These are phyloP conservation scores for Xylaria sp. DNA, from an alignment of 2,329 filamentous ascomycete genomes.

Conservation along the genomic window DNA sequence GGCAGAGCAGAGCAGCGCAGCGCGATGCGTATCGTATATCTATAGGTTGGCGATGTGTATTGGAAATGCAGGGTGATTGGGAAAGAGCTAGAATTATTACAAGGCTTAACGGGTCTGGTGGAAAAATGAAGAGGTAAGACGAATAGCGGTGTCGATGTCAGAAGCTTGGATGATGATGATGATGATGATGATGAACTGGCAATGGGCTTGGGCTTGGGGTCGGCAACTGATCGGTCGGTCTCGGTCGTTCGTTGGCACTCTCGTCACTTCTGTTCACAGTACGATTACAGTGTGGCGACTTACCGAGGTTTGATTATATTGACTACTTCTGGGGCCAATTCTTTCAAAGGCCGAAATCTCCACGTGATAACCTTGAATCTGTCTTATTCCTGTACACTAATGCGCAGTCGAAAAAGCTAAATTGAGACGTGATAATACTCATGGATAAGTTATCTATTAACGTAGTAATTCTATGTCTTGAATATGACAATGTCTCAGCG, in stretches of 20 bases:
- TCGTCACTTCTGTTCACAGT: neutral
- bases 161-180: slow-evolving; percentile 21
- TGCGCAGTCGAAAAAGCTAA: neutral
- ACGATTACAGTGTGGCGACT: slow-evolving; percentile 5
- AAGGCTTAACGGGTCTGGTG: slow-evolving; percentile 11
- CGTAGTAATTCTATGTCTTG: too few relatives aligned
- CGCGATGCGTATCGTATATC: neutral
- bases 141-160: slow-evolving; percentile 18
- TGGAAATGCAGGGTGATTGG: neutral
- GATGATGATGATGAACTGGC: slow-evolving; percentile 17
- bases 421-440: neutral
- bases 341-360: slow-evolving; percentile 7
- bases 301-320: slow-evolving; percentile 29
- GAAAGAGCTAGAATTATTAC: slow-evolving; percentile 19
- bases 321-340: neutral
- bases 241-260: neutral
- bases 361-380: slow-evolving; percentile 10
- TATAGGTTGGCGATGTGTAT: neutral
- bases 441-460: neutral
- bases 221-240: neutral
- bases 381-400: neutral
- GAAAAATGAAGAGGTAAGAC: slow-evolving; percentile 13
- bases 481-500: neutral
- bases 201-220: slow-evolving; percentile 5
- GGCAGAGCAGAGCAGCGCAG: too few relatives aligned